A percentile compares a stretch with the other conserved stretches of the same genome.
Evolutionary conservation across 2,329 filamentous ascomycete species (phyloP).

Genomic region (Herpotrichia juniperi): DNA sequence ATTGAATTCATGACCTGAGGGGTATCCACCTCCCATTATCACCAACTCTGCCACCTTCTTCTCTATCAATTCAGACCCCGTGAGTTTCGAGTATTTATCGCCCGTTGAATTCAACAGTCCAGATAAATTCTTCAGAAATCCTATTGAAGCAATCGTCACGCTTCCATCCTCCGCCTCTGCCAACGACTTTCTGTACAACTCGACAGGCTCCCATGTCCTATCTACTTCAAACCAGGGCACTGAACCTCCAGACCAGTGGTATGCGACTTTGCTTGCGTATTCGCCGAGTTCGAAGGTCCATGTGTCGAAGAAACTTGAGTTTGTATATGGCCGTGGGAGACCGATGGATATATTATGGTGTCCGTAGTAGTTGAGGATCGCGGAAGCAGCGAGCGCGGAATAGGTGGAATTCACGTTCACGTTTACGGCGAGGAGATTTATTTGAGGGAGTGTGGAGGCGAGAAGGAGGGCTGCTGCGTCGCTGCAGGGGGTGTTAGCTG

Average conservation of each 20-base stretch:
- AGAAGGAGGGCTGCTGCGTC: slow-evolving; percentile 52
- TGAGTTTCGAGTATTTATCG: slow-evolving; percentile 48
- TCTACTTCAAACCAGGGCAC: slow-evolving; percentile 44
- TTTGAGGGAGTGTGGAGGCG: slow-evolving; percentile 44
- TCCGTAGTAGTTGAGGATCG: slow-evolving; percentile 51
- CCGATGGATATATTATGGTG: slow-evolving; percentile 47
- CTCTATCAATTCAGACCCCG: slow-evolving; percentile 50
- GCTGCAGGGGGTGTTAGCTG: slow-evolving; percentile 26
- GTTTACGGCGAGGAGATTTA: slow-evolving; percentile 50
- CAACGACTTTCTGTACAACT: slow-evolving; percentile 54
- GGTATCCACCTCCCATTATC: slow-evolving; percentile 60
- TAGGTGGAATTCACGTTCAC: slow-evolving; percentile 52
- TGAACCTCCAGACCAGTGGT: slow-evolving; percentile 48
- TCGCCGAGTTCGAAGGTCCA: slow-evolving; percentile 50
- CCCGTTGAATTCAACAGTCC: slow-evolving; percentile 53
- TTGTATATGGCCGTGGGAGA: slow-evolving; percentile 47
- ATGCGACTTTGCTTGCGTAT: slow-evolving; percentile 55
- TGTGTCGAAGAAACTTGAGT: slow-evolving; percentile 54
- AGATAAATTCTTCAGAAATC: slow-evolving; percentile 57
- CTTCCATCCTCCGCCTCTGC: slow-evolving; percentile 48
- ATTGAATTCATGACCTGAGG: slow-evolving; percentile 57
- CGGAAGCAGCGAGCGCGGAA: slow-evolving; percentile 45
- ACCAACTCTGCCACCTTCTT: slow-evolving; percentile 57
- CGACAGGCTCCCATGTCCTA: slow-evolving; percentile 51
- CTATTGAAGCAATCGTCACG: slow-evolving; percentile 54